Conservation (phyloP, 257 asterid genomes). For the Solanum medicagineum region DNA sequence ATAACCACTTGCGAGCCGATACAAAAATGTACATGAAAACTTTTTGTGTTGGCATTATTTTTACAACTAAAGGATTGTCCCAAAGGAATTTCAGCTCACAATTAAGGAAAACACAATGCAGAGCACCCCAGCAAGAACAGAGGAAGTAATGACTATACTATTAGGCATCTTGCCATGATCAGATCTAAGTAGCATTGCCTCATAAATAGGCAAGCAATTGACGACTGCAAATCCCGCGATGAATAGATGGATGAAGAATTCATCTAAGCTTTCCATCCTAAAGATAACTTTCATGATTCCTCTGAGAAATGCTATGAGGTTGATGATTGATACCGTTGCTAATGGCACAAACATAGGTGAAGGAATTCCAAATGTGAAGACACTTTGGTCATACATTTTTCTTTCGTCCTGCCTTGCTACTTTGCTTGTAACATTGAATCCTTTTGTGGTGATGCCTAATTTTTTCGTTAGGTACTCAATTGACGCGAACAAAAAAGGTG, state of each 20-base stretch:
- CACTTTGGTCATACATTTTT: slow-evolving; percentile 25
- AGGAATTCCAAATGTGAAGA: slow-evolving; percentile 25
- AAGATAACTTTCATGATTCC: slow-evolving; percentile 4
- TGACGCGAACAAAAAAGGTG: slow-evolving; percentile 14
- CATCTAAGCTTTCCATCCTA: slow-evolving; percentile 1
- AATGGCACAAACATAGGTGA: slow-evolving; percentile 34
- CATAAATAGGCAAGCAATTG: slow-evolving; percentile 48
- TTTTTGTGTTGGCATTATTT: not conserved
- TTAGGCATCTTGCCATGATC: slow-evolving; percentile 50
- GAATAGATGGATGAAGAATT: slow-evolving; percentile 22
- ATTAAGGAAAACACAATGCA: not conserved
- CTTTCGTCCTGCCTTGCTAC: slow-evolving; percentile 25
- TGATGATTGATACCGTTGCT: slow-evolving; percentile 12
- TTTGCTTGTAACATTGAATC: slow-evolving; percentile 38
- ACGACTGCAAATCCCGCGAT: slow-evolving; percentile 43
- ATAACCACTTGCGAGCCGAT: no score
- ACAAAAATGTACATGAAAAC: not conserved
- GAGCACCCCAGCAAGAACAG: slow-evolving; percentile 5
- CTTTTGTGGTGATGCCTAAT: slow-evolving; percentile 25
- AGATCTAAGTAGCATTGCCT: slow-evolving; percentile 40
- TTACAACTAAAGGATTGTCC: not conserved
- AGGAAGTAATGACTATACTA: slow-evolving; percentile 22
- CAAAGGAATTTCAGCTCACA: not conserved
- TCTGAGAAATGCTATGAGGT: slow-evolving; percentile 6
- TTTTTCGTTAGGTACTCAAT: slow-evolving; percentile 15